Conservation (phyloP, 768 basidiomycete genomes). For the Lyophyllum decastes region DNA sequence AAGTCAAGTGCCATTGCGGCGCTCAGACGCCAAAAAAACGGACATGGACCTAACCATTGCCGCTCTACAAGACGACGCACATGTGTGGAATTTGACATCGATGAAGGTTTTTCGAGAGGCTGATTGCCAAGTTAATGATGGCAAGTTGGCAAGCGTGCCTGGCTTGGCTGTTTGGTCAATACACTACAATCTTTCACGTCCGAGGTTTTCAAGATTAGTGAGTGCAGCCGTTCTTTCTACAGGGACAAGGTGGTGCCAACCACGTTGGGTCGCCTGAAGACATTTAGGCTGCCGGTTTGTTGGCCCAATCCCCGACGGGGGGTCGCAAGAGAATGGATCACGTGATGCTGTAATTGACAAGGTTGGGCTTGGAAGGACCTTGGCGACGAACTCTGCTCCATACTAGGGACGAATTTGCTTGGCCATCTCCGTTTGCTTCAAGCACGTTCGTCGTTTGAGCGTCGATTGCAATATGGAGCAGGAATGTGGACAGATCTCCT, state of each 20-base stretch:
- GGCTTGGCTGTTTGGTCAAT: background rate
- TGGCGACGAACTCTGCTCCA: background rate
- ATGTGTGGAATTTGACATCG: background rate
- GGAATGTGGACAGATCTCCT: background rate
- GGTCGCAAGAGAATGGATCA: too few relatives aligned
- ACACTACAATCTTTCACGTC: background rate
- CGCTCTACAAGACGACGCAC: background rate
- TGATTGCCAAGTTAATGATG: background rate
- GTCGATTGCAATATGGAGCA: background rate
- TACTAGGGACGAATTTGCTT: background rate
- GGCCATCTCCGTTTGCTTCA: background rate
- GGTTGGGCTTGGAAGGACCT: background rate
- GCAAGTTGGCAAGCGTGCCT: background rate
- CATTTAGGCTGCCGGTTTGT: too few relatives aligned
- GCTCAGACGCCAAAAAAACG: too few relatives aligned
- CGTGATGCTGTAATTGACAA: background rate
- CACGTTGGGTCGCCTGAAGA: too few relatives aligned
- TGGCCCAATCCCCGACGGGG: too few relatives aligned
- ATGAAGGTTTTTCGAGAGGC: background rate
- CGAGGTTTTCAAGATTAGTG: too few relatives aligned
- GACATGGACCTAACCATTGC: too few relatives aligned
- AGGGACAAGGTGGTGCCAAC: too few relatives aligned
- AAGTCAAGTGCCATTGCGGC: too few relatives aligned
- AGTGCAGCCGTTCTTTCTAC: too few relatives aligned
- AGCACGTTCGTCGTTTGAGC: conserved; percentile 8